These are phyloP conservation scores for Candida ponderosae DNA, from an alignment of 805 yeast species.

Conservation along the genomic window DNA sequence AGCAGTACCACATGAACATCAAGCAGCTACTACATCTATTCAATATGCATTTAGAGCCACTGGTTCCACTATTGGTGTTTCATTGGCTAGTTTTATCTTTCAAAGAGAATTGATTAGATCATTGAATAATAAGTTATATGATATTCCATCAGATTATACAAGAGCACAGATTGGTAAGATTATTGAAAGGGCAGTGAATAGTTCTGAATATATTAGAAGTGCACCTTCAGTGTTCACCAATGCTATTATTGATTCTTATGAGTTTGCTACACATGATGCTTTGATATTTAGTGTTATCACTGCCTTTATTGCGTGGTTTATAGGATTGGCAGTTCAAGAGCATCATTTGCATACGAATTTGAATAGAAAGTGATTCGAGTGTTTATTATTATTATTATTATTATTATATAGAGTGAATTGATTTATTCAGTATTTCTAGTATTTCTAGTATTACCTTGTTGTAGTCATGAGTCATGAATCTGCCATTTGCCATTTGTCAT, in stretches of 20 bases:
- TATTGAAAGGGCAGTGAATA: constrained; percentile 37
- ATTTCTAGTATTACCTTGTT: too few relatives aligned
- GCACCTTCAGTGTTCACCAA: constrained; percentile 38
- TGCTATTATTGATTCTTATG: constrained; percentile 36
- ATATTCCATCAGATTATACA: constrained; percentile 11
- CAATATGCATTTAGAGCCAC: constrained; percentile 84
- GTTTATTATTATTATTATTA: too few relatives aligned
- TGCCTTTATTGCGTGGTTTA: constrained; percentile 31
- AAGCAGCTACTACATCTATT: constrained; percentile 83
- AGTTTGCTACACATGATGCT: constrained; percentile 40
- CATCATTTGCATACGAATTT: constrained; percentile 44
- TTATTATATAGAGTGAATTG: too few relatives aligned
- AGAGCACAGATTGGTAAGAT: constrained; percentile 18
- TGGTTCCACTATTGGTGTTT: constrained; percentile 80
- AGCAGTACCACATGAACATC: constrained; percentile 58
- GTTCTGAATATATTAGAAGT: constrained; percentile 39
- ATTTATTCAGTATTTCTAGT: too few relatives aligned
- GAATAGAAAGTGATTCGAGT: constrained; percentile 20
- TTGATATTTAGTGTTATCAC: constrained; percentile 36
- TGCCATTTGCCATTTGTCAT: too few relatives aligned
- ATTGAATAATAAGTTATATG: constrained; percentile 18
- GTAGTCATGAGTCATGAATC: too few relatives aligned
- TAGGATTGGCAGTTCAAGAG: constrained; percentile 44
- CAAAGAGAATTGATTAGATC: constrained; percentile 34
- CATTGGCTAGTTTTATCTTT: constrained; percentile 61